These are phyloP conservation scores for Benincasa hispida DNA, from an alignment of 306 rosid species.

Conservation along the genomic window DNA sequence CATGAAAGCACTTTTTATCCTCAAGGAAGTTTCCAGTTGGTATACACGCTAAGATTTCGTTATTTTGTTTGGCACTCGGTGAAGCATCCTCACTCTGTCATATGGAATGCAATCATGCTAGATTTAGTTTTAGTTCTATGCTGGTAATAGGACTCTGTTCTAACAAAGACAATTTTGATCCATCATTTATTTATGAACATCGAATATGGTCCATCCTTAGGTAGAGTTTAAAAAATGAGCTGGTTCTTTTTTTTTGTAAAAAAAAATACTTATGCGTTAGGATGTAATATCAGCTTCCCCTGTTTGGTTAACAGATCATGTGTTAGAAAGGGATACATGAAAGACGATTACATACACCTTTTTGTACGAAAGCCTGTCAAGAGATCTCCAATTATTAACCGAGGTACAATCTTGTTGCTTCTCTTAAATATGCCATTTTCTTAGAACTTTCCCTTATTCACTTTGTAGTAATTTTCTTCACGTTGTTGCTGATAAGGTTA, in stretches of 20 bases:
- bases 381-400: conserved; percentile 93
- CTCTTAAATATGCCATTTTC: not conserved
- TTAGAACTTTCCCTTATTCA: not conserved
- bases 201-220: not conserved
- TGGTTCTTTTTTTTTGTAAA: not conserved
- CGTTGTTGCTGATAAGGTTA: conserved; percentile 39
- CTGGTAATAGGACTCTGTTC: not conserved
- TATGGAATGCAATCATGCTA: not conserved
- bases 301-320: conserved; percentile 56
- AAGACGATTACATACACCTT: conserved; percentile 71
- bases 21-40: not conserved
- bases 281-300: conserved; percentile 9
- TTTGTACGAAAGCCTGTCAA: conserved; percentile 79
- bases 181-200: not conserved
- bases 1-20: not conserved
- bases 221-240: not conserved
- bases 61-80: not conserved
- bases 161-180: not conserved
- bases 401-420: conserved; percentile 38
- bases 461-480: not conserved
- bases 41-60: not conserved
- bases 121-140: not conserved
- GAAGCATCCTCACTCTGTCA: not conserved
- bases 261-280: not conserved
- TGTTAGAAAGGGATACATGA: conserved; percentile 89